Evolutionary conservation across 169 alveolate genomes (phyloP), one percentile per base, ranked within the genome.

Genomic region (Eimeria necatrix): DNA sequence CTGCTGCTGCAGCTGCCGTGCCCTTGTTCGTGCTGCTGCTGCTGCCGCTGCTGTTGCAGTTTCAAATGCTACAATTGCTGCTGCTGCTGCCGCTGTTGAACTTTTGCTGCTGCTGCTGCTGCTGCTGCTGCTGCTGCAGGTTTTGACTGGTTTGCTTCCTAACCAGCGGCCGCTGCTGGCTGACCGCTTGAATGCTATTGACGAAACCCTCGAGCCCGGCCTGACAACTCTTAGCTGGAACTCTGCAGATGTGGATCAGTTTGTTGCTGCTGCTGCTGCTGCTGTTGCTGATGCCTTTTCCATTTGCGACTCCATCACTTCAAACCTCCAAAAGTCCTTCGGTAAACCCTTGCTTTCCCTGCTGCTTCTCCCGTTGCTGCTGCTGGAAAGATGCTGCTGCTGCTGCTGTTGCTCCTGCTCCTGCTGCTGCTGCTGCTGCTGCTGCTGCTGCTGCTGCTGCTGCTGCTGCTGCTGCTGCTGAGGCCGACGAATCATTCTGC

Each of bases 141-240:
- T 98, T 60, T 95, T 98, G 41, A 98, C 98, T 3, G 98, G 97
- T 49, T 95, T 98, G 89, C 98, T 97, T 61, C 99, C 99, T 3
- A 99, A 98, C 24, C 99, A 98, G 96, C 97, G 97, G 81, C 99
- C 99, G n/a, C 95, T 98, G 93, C 97, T 98, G 4, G 97, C 97
- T 74, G 98, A 97, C 46, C 97, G 98, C 94, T 97, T 98, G 68
- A 97, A 95, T 14, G 97, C 96, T 91, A 98, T 98, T 97, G 98
- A 98, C 93, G 88, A 94, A 51, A 97, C 96, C 6, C 95, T 98
- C 52, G 95, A 97, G 60, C 99, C 99, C 22, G 99, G 99, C 68
- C 96, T 98, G 68, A 97, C 98, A 18, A 96, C 97, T 74, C 96
- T 98, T 78, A 97, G 97, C 92, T 98, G 99, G 99, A 64, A n/a